These are phyloP conservation scores for Limnanthes douglasii DNA, from an alignment of 345 rosid species.

Conservation along the genomic window DNA sequence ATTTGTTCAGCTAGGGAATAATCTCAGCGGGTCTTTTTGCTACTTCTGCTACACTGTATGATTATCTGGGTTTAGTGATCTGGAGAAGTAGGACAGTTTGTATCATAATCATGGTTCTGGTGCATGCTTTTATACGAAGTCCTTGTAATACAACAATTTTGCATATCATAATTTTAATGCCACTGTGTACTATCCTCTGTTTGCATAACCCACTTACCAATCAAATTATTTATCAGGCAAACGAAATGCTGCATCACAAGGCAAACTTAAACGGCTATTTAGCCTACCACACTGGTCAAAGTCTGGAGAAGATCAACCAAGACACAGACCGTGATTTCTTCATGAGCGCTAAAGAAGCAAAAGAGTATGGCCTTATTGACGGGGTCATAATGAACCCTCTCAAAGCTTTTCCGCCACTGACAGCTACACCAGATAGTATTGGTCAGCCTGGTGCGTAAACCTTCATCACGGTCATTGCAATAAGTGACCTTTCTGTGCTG, in stretches of 20 bases:
- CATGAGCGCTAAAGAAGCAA: slow-evolving; percentile 93
- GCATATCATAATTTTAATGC: no score
- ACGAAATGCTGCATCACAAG: slow-evolving; percentile 93
- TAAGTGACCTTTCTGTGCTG: no score
- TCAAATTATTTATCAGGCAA: no score
- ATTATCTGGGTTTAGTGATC: not conserved
- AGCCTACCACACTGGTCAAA: slow-evolving; percentile 89
- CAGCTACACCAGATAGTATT: slow-evolving; percentile 26
- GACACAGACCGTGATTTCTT: slow-evolving; percentile 97
- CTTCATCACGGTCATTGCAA: no score
- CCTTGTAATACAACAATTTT: no score
- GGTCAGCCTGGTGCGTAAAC: slow-evolving; percentile 8
- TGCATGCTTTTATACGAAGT: not conserved
- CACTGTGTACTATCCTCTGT: no score
- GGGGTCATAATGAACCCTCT: slow-evolving; percentile 82
- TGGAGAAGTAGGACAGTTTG: not conserved
- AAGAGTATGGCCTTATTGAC: slow-evolving; percentile 89
- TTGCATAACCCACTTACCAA: no score
- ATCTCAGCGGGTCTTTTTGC: no score
- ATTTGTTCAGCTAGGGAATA: no score
- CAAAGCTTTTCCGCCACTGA: slow-evolving; percentile 70
- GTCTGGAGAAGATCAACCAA: slow-evolving; percentile 58
- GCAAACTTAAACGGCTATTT: slow-evolving; percentile 83
- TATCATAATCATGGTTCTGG: not conserved
- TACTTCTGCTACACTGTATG: no score